Conservation (phyloP, 73 alveolate genomes). For the Durusdinium trenchii region DNA sequence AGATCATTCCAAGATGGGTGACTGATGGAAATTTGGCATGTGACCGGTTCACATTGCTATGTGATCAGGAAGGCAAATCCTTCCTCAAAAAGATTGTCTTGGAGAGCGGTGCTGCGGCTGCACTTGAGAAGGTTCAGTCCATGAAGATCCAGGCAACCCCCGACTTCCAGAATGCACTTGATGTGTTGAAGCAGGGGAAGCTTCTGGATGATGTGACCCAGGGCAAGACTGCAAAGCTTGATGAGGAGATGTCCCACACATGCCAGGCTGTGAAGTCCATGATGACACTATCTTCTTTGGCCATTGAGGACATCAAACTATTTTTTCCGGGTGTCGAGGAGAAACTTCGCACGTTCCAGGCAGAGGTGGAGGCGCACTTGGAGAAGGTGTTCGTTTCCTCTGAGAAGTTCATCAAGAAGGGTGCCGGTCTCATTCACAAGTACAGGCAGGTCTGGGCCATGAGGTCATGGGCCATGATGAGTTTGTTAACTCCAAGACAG, state of each 20-base stretch:
- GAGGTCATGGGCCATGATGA: too few relatives aligned
- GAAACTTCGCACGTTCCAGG: background rate
- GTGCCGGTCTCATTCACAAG: background rate
- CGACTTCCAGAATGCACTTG: background rate
- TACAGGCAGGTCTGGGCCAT: background rate
- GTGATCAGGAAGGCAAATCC: background rate
- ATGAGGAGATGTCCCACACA: background rate
- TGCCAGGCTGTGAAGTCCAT: background rate
- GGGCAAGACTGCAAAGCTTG: background rate
- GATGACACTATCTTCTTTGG: background rate
- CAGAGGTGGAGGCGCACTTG: background rate
- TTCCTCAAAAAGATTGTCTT: background rate
- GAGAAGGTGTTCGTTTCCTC: background rate
- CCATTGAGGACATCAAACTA: conserved; percentile 4
- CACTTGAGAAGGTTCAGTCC: background rate
- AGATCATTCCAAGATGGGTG: background rate
- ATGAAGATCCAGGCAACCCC: background rate
- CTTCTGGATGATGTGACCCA: background rate
- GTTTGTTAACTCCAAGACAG: too few relatives aligned
- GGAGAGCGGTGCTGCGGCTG: background rate
- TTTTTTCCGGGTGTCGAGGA: background rate
- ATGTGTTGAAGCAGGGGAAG: background rate
- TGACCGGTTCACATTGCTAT: background rate
- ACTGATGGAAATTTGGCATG: background rate
- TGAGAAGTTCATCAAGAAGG: background rate